Evolutionary conservation across 164 flowering plant species (phyloP).

Genomic region (Pachysandra terminalis): DNA sequence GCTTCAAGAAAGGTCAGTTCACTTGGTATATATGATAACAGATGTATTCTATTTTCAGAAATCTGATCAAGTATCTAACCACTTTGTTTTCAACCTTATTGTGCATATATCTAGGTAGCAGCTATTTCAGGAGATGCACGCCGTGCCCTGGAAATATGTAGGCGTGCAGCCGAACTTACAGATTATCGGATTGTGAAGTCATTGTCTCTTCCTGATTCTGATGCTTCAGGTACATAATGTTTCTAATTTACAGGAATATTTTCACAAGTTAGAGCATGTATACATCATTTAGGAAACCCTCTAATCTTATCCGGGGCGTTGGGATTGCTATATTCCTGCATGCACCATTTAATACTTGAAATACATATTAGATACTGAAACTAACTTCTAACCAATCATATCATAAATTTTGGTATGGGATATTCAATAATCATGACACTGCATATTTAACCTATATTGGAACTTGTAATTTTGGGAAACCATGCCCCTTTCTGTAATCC

Average conservation of each 20-base stretch:
- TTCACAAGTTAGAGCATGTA: neutral
- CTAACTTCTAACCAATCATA: neutral
- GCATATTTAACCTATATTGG: neutral
- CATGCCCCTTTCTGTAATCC: neutral
- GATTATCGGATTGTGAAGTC: conserved; percentile 63
- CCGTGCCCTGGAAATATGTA: conserved; percentile 90
- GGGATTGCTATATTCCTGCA: neutral
- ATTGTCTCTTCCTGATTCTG: conserved; percentile 24
- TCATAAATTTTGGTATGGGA: too few relatives aligned
- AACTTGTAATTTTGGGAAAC: neutral
- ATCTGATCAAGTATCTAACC: neutral
- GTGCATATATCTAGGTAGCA: conserved; percentile 61
- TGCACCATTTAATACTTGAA: neutral
- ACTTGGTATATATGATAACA: neutral
- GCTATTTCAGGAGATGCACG: conserved; percentile 99
- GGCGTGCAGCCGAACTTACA: conserved; percentile 93
- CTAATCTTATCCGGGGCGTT: neutral
- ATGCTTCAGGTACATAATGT: conserved; percentile 38
- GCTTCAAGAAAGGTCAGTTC: conserved; percentile 63
- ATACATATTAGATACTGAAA: too few relatives aligned
- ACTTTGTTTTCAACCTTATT: conserved; percentile 1
- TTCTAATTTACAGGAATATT: neutral
- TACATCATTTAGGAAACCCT: neutral
- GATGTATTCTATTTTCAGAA: too few relatives aligned
- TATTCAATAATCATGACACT: neutral